Percentiles rank a stretch among this genome's conserved stretches.
Evolutionary conservation across 805 yeast genomes (phyloP).

Genomic region (Vanderwaltozyma polyspora): DNA sequence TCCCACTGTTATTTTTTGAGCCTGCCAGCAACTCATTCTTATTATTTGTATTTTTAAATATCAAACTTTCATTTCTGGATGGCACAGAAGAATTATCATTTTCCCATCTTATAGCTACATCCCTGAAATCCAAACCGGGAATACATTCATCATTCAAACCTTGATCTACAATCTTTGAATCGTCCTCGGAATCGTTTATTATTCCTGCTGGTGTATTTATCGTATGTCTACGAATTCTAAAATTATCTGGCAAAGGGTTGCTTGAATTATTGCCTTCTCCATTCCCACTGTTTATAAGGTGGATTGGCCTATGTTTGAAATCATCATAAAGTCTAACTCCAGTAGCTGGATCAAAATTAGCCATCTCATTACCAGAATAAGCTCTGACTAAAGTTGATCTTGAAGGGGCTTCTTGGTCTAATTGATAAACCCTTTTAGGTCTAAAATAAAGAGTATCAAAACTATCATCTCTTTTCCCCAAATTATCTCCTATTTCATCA

Average conservation of each 20-base stretch:
- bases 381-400: constrained; percentile 36
- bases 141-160: constrained; percentile 60
- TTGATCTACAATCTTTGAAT: not conserved
- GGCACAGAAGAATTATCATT: not conserved
- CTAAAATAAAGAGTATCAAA: constrained; percentile 12
- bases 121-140: constrained; percentile 55
- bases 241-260: not conserved
- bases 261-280: not conserved
- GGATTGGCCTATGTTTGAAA: constrained; percentile 37
- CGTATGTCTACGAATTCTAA: not conserved
- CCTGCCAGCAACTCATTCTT: too few relatives aligned
- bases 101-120: constrained; percentile 40
- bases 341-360: constrained; percentile 37
- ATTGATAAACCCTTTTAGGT: constrained; percentile 14
- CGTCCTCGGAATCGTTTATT: too few relatives aligned
- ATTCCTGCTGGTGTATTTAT: not conserved
- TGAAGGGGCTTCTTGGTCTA: constrained; percentile 14
- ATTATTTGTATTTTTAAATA: too few relatives aligned
- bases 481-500: too few relatives aligned
- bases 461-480: constrained; percentile 3
- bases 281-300: not conserved
- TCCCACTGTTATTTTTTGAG: not conserved
- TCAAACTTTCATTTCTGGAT: too few relatives aligned
- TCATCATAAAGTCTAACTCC: constrained; percentile 48
- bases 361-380: constrained; percentile 48